Base-by-base conservation (phyloP, 2,329 filamentous ascomycete genomes). In the Clarireedia hainanense region DNA sequence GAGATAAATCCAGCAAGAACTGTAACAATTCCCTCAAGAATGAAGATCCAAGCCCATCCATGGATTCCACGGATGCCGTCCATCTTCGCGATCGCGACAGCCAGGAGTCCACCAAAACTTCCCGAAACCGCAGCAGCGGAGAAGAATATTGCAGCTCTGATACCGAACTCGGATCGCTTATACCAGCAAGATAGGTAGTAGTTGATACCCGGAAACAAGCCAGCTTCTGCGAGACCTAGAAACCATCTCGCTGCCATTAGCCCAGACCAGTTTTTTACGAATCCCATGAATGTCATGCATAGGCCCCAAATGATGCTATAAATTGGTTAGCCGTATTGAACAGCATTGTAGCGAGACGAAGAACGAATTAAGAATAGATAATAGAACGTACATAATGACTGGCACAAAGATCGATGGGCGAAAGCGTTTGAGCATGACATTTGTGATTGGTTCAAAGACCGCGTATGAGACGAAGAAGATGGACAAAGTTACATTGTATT, bases 391-490 rank as follows among this genome's bases (percentile, higher is more conserved):
- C 86, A 96, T 95, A 66, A 95, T 95, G 34, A 80, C 74, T 2
- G 90, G 87, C 55, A 95, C 83, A 67, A 95, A 96, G 52, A 91
- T 73, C 40, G 85, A 89, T 0, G 91, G 91, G 1, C 83, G 79
- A 59, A 89, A 74, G 17, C 77, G 79, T 74, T 91, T 91, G 47
- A 91, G 73, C 39, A 90, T 70, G 55, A 91, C 80, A 68, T 88
- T 88, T 62, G 83, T 86, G 0, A 85, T 82, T 49, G 91, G 87
- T 73, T 89, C 84, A 60, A 89, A 91, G 36, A 91, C 71, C 2
- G 88, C 79, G 68, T 96, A 96, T 0, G 87, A 90, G 50, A 95
- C 77, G 73, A 95, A 95, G 74, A 95, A 95, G 63, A 95, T 86
- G 36, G 87, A 89, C 6, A 95, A 76, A 0, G 84, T 80, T 23